Evolutionary conservation across 2,329 filamentous ascomycete genomes (phyloP), one percentile per base, ranked within the genome.

Genomic region (Arthrobotrys megalospora): DNA sequence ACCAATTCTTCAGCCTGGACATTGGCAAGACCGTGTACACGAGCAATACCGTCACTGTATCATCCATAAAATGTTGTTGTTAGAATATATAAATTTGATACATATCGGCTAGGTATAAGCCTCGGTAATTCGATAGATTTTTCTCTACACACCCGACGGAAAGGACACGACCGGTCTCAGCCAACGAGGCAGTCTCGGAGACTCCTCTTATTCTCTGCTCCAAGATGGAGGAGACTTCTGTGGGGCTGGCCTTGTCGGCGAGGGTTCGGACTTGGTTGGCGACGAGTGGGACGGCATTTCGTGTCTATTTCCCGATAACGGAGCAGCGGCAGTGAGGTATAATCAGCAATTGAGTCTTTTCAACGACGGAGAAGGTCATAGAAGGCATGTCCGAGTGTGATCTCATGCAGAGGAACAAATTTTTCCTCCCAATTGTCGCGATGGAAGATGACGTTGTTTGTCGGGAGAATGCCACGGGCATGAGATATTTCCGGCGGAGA

Each of bases 1-100:
- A 99, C 96, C 86, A 99, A 92, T 90, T 99, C 96, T 89, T 99
- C 96, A 84, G 96, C 95, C 90, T 99, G 96, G 88, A 99, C 96
- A 87, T 99, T 99, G 92, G 91, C 93, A 93, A 99, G 94, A 86
- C 96, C 96, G 88, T 99, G 94, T 83, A 99, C 95, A 94, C 96
- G 95, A 86, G 96, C 96, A 86, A 99, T 99, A 97, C 96, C 96
- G 89, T 99, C 96, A 96, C 96, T 98, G 84, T 86, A 78, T 68
- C 43, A 58, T 75, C 71, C 80, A 77, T 71, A 80, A 80, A 83
- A 85, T 80, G 85, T 84, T 80, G 79, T 60, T 68, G 73, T 81
- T 78, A 78, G 69, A 48, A 66, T 60, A 50, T 68, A 47, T 52
- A 34, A 50, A 19, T 47, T 66, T 70, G 32, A 55, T 21, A 60